These are phyloP conservation scores for Venturia nashicola DNA, from an alignment of 2,329 filamentous ascomycete genomes.

Conservation along the genomic window DNA sequence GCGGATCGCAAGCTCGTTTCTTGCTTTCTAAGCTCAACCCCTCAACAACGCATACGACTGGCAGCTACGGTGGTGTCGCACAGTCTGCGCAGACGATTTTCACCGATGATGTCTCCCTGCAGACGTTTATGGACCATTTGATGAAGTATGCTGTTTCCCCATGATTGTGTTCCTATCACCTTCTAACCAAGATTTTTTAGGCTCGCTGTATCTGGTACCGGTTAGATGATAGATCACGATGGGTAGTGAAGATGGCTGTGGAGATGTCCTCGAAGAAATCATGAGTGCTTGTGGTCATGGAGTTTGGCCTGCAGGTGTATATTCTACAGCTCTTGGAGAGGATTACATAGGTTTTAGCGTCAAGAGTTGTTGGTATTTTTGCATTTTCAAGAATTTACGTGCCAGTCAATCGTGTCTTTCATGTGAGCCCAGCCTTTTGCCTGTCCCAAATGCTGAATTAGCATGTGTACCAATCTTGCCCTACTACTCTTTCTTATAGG, in stretches of 20 bases:
- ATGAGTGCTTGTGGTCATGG: not conserved
- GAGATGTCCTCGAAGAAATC: not conserved
- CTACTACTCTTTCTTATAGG: not conserved
- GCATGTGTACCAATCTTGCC: not conserved
- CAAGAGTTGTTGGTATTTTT: not conserved
- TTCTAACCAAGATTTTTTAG: conserved; percentile 1
- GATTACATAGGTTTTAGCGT: not conserved
- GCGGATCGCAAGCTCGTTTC: conserved; percentile 95
- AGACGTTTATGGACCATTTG: conserved; percentile 98
- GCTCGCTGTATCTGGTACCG: conserved; percentile 10
- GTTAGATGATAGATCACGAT: not conserved
- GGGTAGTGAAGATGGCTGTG: not conserved
- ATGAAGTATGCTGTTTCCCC: conserved; percentile 66
- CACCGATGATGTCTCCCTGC: conserved; percentile 93
- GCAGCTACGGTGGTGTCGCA: conserved; percentile 78
- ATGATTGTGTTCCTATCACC: not conserved
- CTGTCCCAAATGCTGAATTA: no score
- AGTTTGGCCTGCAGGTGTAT: conserved; percentile 2
- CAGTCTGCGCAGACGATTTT: conserved; percentile 96
- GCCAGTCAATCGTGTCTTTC: not conserved
- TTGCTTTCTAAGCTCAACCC: conserved; percentile 94
- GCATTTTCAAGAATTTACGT: not conserved
- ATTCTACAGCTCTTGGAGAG: not conserved
- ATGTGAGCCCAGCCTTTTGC: not conserved
- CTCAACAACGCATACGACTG: conserved; percentile 89